A percentile compares a stretch with the other conserved stretches of the same genome.
phyloP scores from a whole-genome alignment of 371 early-diverging fungal genomes.

The Smittium culicis region DNA sequence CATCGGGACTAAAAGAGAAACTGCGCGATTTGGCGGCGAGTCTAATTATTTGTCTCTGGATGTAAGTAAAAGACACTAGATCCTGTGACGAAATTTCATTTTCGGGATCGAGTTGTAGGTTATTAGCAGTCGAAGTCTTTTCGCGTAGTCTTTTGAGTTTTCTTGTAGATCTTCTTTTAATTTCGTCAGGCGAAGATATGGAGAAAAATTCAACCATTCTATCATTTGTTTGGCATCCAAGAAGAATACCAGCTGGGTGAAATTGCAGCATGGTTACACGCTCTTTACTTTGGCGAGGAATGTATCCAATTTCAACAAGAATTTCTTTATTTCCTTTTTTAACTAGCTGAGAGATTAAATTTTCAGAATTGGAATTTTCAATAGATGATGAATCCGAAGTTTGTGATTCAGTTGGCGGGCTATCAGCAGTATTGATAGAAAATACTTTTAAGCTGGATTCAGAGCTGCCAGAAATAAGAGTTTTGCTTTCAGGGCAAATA shows the following conservation, averaged over 20 bases:
- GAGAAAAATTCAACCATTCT: conserved; percentile 46
- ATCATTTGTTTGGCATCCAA: conserved; percentile 68
- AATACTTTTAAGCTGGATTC: conserved; percentile 78
- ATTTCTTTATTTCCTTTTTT: neutral
- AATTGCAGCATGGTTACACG: conserved; percentile 59
- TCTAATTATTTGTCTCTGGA: conserved; percentile 21
- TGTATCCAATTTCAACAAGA: conserved; percentile 41
- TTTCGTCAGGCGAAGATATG: conserved; percentile 10
- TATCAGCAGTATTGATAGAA: conserved; percentile 48
- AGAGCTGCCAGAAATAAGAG: conserved; percentile 70
- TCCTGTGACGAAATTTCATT: conserved; percentile 36
- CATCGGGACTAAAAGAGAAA: conserved; percentile 29
- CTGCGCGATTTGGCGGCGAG: conserved; percentile 28
- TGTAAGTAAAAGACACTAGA: conserved; percentile 38
- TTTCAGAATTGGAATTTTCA: conserved; percentile 53
- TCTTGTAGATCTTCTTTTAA: conserved; percentile 66
- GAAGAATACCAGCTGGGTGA: conserved; percentile 54
- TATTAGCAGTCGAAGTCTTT: conserved; percentile 34
- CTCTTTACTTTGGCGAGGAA: conserved; percentile 67
- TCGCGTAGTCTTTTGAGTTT: conserved; percentile 66
- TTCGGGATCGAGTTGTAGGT: conserved; percentile 25
- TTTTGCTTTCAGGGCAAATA: conserved; percentile 38
- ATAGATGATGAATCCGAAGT: conserved; percentile 34
- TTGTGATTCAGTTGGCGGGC: conserved; percentile 28
- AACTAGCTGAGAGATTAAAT: conserved; percentile 31